Conservation (phyloP, 2,329 filamentous ascomycete species). For the Xylariaceae sp. region DNA sequence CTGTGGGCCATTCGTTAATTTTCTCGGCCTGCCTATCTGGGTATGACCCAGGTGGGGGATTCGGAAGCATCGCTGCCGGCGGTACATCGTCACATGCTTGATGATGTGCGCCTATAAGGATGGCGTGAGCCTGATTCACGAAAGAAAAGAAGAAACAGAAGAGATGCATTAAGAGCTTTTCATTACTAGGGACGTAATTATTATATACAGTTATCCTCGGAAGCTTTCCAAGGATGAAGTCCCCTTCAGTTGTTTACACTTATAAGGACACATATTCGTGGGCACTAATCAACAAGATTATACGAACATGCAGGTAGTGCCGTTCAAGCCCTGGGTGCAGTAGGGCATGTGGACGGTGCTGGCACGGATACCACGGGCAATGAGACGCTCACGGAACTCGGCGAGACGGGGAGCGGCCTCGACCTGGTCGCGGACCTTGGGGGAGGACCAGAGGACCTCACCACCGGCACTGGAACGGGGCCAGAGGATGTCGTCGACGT, state of each 20-base stretch:
- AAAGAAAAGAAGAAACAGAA: too few species aligned
- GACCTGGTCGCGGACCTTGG: conserved; percentile 65
- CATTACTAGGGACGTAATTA: neutral
- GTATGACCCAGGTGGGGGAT: too few species aligned
- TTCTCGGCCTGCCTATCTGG: too few species aligned
- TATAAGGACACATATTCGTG: neutral
- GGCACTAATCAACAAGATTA: neutral
- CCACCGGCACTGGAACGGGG: conserved; percentile 67
- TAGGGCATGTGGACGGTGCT: conserved; percentile 66
- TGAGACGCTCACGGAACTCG: conserved; percentile 71
- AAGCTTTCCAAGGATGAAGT: neutral
- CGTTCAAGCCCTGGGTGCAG: conserved; percentile 57
- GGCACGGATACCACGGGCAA: conserved; percentile 60
- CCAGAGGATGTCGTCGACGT: conserved; percentile 72
- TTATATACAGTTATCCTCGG: neutral
- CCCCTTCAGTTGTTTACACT: too few species aligned
- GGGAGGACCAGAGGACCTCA: conserved; percentile 74
- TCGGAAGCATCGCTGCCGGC: too few species aligned
- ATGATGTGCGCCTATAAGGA: too few species aligned
- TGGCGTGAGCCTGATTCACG: neutral
- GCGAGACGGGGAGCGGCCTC: conserved; percentile 64
- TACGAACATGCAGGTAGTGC: conserved; percentile 40
- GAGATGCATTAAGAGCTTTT: neutral
- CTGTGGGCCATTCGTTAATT: too few species aligned
- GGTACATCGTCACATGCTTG: too few species aligned